Evolutionary conservation across 495 filamentous ascomycete species (phyloP), one percentile per base, ranked within the genome.

Genomic region (Podospora sp.): DNA sequence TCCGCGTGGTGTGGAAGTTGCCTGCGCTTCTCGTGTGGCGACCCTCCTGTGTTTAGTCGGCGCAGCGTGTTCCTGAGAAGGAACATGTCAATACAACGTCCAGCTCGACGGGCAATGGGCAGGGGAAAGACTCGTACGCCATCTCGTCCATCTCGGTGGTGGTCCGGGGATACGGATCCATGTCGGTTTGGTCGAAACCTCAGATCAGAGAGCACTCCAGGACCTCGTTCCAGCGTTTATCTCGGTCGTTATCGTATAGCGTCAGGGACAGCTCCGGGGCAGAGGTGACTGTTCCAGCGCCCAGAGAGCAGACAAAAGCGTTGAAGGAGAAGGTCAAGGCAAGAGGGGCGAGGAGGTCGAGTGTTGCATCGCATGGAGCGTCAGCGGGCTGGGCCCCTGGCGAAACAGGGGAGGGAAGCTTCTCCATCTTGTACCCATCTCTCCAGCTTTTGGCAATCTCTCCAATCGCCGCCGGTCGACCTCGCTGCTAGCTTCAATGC

Each of bases 61-160:
- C 67, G 62, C 46, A 69, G 22, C 35, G 60, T 68, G n/a, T 64
- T 36, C 53, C 66, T 68, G 21, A 21, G 20, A 46, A n/a, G 6
- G 9, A 56, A 12, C 18, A n/a, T 12, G 35, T 62, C 35, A 52
- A 16, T 55, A 57, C 33, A 29, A 22, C 26, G 18, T 26, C 14
- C n/a, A 14, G 35, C 20, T 25, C n/a, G 33, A 33, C 29, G 8
- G 8, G 29, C 29, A 33, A 33, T 11, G 46, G 22, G 26, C 33
- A 25, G 33, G 35, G 25, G 4, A 20, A 20, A 22, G 9, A 62
- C 21, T 58, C 69, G 66, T 60, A 71, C 69, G 66, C 62, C 69
- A 71, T 65, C 26, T 71, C 66, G 35, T 71, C 66, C 26, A 71
- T 62, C 3, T 71, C 66, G n/a, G 56, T 49, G 9, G 69, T 33